Conservation (phyloP, 352 stramenopile species). For the Blastocystis sp. region DNA sequence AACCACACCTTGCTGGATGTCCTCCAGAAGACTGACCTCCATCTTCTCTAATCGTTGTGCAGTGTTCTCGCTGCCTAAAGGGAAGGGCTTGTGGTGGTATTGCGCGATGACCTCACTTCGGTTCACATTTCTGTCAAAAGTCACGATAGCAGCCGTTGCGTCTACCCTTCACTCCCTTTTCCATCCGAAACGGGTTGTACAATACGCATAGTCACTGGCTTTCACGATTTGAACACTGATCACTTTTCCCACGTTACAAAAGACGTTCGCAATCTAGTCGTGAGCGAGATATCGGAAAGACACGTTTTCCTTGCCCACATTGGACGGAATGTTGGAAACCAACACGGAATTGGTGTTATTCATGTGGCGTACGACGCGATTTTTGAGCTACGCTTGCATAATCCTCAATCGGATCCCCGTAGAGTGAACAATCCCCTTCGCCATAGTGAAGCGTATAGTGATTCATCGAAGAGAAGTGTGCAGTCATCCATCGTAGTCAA, state of each 20-base stretch:
- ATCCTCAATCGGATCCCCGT: background rate
- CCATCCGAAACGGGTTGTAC: background rate
- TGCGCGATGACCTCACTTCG: background rate
- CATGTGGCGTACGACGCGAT: background rate
- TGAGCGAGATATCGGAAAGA: background rate
- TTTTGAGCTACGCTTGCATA: background rate
- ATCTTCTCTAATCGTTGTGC: background rate
- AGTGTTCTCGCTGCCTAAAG: background rate
- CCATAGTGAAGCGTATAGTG: background rate
- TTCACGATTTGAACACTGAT: background rate
- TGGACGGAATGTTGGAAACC: background rate
- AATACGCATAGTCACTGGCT: background rate
- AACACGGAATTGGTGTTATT: background rate
- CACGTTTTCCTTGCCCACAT: background rate
- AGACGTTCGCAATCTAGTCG: background rate
- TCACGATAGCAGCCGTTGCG: background rate
- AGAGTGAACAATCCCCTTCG: background rate
- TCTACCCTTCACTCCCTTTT: background rate
- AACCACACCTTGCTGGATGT: constrained; percentile 14
- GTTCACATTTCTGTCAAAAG: background rate
- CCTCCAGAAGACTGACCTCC: background rate
- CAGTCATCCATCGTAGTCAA: too few species aligned
- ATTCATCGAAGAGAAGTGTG: too few species aligned
- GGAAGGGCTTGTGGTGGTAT: background rate
- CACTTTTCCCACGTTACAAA: background rate